Evolutionary conservation across 1,284 basidiomycete genomes (phyloP).

Genomic region (Microstroma glucosiphilum): DNA sequence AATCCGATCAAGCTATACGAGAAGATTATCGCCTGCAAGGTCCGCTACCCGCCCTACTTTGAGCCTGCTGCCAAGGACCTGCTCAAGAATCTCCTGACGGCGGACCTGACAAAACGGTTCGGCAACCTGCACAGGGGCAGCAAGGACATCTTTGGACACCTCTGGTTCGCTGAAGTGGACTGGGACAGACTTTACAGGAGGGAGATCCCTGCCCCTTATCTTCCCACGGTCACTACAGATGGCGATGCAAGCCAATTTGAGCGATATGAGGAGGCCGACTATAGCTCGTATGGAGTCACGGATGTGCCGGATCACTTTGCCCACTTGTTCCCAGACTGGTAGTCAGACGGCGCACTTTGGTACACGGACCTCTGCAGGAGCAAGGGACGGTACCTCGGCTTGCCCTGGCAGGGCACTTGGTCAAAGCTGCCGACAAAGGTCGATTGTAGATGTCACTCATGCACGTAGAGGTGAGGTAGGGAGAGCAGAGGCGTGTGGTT

Average conservation of each 20-base stretch:
- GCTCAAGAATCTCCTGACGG: slow-evolving; percentile 80
- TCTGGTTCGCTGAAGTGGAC: slow-evolving; percentile 95
- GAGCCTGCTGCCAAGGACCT: slow-evolving; percentile 73
- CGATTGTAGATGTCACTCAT: no score
- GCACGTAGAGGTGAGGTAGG: no score
- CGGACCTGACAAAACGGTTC: slow-evolving; percentile 81
- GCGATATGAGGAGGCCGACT: slow-evolving; percentile 45
- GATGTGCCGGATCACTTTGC: slow-evolving; percentile 40
- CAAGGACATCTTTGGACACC: slow-evolving; percentile 86
- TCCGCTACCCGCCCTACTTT: slow-evolving; percentile 84
- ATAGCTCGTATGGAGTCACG: slow-evolving; percentile 35
- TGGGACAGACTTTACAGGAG: slow-evolving; percentile 77
- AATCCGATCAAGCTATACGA: slow-evolving; percentile 77
- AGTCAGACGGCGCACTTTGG: no score
- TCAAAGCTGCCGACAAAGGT: no score
- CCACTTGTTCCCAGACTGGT: slow-evolving; percentile 42
- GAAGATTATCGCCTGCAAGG: slow-evolving; percentile 79
- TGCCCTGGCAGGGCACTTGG: no score
- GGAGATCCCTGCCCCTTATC: slow-evolving; percentile 92
- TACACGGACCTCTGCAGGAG: no score
- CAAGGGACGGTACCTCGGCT: no score
- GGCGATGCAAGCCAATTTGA: slow-evolving; percentile 52
- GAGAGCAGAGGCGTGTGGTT: no score
- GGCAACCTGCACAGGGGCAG: slow-evolving; percentile 90
- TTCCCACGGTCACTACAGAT: slow-evolving; percentile 59